Base-by-base conservation (phyloP, 768 basidiomycete genomes). In the Phanerochaete carnosa region DNA sequence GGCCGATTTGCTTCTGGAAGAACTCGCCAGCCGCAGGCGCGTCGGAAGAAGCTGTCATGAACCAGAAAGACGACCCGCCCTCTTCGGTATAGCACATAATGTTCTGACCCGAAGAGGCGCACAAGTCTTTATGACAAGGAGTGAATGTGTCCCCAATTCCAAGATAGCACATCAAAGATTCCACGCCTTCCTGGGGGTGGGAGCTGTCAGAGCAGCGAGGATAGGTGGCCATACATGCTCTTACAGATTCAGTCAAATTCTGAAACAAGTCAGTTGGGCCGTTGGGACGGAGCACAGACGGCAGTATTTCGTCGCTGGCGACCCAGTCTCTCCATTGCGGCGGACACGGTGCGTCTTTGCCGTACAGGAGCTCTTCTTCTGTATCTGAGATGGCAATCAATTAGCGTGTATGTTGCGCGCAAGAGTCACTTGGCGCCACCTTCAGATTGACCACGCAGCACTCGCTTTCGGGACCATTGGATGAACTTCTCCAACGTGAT, bases 121-220 rank as follows among this genome's bases (percentile, higher is more conserved):
- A 94, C 0, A 88, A 79, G 72, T 94, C 92, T 69, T 93, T 94
- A 69, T 94, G 92, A 59, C 84, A 88, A 1, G 92, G 87, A 0
- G 92, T 94, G 70, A 84, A 92, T 0, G 92, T 94, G 62, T 90
- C 92, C 0, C 88, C 89, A 58, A 88, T 77, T 7, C 92, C 92
- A 6, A 92, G 72, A 66, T 94, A 94, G 67, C 89, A 92, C 90
- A 94, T 92, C 3, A 94, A 74, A 0, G 90, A 92, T 66, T 93
- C 87, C 2, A 91, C 83, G 28, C 75, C 75, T 46, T 77, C 76
- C 89, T 90, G 51, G 5, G 19, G 39, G 8, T 43, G 6, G 6
- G 11, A 19, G 11, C 19, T 12, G 39, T 19, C 4, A 43, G 16
- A 43, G 19, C 11, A 43, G 4, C 39, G 64, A 33, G 64, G 54